phyloP scores from a whole-genome alignment of 2,329 filamentous ascomycete genomes.

The Diaporthe sp. region DNA sequence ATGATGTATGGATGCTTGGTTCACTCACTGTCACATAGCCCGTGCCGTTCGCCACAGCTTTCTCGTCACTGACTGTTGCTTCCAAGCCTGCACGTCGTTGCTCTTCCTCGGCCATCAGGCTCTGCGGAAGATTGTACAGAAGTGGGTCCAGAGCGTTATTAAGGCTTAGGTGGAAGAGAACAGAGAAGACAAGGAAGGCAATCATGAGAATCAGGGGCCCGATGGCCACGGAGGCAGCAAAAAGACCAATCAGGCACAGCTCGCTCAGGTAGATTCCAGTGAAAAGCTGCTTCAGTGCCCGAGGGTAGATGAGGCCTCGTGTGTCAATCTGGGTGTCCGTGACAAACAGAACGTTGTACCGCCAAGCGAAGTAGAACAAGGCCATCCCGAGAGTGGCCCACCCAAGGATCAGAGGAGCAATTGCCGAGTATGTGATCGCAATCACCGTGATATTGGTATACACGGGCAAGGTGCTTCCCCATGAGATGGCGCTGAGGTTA shows the following conservation, averaged over 20 bases:
- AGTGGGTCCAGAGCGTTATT: constrained; percentile 81
- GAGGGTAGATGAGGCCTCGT: constrained; percentile 87
- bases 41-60: constrained; percentile 43
- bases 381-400: constrained; percentile 85
- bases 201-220: constrained; percentile 83
- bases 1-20: background rate
- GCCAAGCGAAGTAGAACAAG: constrained; percentile 88
- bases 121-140: constrained; percentile 82
- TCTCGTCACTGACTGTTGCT: constrained; percentile 37
- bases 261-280: constrained; percentile 87
- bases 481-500: constrained; percentile 78
- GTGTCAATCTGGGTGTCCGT: constrained; percentile 86
- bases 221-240: constrained; percentile 75
- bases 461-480: constrained; percentile 86
- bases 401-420: constrained; percentile 85
- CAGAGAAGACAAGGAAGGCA: constrained; percentile 79
- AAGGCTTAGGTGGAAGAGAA: constrained; percentile 81
- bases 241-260: constrained; percentile 86
- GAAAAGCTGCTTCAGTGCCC: constrained; percentile 88
- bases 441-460: constrained; percentile 87
- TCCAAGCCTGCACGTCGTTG: constrained; percentile 45
- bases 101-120: constrained; percentile 66
- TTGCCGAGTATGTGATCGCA: constrained; percentile 86
- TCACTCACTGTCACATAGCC: constrained; percentile 41
- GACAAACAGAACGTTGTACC: constrained; percentile 92